Evolutionary conservation across 352 stramenopile species (phyloP), one percentile per base, ranked within the genome.

Genomic region (Phytopythium ostracodes): DNA sequence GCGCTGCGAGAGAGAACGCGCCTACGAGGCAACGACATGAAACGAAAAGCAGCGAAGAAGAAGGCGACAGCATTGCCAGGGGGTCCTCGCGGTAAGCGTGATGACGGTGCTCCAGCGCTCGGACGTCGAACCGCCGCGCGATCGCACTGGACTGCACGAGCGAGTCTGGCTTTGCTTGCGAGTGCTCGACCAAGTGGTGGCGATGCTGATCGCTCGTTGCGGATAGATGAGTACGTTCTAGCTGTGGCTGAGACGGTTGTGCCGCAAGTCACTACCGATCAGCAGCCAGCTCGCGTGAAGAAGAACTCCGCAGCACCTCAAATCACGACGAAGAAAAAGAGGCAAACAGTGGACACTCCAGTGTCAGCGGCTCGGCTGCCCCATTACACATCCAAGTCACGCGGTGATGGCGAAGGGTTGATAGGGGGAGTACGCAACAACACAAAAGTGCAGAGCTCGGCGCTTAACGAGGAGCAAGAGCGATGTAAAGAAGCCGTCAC

Each of bases 121-220:
- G 27, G 38, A 22, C n/a, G 29, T 25, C 51, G 51, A 57, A 57
- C 51, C n/a, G 31, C 51, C 1, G 31, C 51, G n/a, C 31, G 51
- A 31, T 44, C 31, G 51, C 18, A 51, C 4, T 51, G 55, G 42
- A 51, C 24, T 33, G 55, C 22, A 15, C 36, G 55, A 50, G 36
- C 22, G 12, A 60, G 36, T 40, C 27, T 60, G 17, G 51, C 31
- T 31, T 11, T 57, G 22, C 10, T 5, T 10, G 25, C 0, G 36
- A 36, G 24, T 8, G 17, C 47, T 29, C 43, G n/a, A 29, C 10
- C 4, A 24, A 24, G 18, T 52, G 47, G 47, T 4, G 47, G 15
- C 4, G 25, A 29, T 17, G 10, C 15, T 33, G 14, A 38, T 10
- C 5, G 25, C 2, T 54, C 47, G 14, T 25, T 7, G 17, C 25